Conservation (phyloP, 257 asterid genomes). For the Salvia hispanica region DNA sequence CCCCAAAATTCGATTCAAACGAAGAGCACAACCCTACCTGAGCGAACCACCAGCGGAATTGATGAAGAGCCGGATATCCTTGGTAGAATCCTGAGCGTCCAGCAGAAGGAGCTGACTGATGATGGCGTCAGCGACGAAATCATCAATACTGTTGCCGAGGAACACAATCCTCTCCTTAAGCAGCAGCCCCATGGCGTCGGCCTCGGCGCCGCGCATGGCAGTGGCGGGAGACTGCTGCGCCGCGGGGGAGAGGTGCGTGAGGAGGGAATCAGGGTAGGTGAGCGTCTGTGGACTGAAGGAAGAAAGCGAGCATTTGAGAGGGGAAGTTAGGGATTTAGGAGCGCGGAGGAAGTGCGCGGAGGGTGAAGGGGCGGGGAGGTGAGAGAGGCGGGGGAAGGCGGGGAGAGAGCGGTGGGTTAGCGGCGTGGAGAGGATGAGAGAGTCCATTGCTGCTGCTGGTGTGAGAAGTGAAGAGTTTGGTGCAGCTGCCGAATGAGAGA, state of each 20-base stretch:
- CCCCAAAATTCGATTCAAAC: conserved; percentile 26
- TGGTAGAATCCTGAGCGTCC: conserved; percentile 81
- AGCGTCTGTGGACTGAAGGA: conserved; percentile 36
- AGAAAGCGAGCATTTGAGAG: conserved; percentile 51
- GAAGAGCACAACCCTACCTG: conserved; percentile 46
- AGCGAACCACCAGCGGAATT: conserved; percentile 94
- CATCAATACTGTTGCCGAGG: conserved; percentile 74
- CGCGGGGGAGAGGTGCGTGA: conserved; percentile 42
- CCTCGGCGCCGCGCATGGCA: conserved; percentile 72
- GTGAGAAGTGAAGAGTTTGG: conserved; percentile 2
- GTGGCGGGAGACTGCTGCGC: conserved; percentile 59
- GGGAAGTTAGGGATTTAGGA: conserved; percentile 25
- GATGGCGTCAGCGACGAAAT: conserved; percentile 84
- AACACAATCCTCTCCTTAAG: conserved; percentile 91
- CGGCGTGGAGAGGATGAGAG: conserved; percentile 65
- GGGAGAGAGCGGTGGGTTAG: conserved; percentile 38
- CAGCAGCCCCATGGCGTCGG: conserved; percentile 80
- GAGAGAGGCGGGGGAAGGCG: conserved; percentile 32
- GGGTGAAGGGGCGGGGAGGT: conserved; percentile 30
- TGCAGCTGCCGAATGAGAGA: conserved; percentile 25
- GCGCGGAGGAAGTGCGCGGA: conserved; percentile 22
- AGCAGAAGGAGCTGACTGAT: conserved; percentile 80
- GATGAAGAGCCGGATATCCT: conserved; percentile 85
- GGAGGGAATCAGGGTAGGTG: conserved; percentile 43
- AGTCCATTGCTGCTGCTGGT: conserved; percentile 47